Base-by-base conservation (phyloP, 345 rosid genomes). In the Fremontodendron californicum region DNA sequence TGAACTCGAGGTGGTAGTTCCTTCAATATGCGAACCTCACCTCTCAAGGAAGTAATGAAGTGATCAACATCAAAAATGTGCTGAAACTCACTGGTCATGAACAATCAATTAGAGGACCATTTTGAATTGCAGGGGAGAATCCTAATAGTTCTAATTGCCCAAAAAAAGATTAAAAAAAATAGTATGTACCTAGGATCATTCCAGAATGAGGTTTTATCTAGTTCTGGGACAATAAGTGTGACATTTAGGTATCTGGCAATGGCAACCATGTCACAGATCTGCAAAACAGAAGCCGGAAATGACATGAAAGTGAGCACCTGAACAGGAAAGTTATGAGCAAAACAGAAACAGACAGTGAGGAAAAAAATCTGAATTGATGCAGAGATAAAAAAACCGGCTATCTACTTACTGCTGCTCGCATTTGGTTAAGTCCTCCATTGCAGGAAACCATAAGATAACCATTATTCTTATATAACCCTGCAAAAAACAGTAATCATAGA, bases 371-470 rank as follows among this genome's bases (percentile, higher is more conserved):
- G 19, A 21, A 46, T 8, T 62, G 16, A 76, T 15, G 58, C 65
- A 9, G 67, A 27, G 54, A 71, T n/a, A 29, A 76, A 79, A 25
- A 76, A 79, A 73, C 45, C 11, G 43, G 35, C 2, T 43, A 63
- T 65, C 74, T 70, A 88, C 92, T 88, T 79, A 95, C 99, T 5
- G 99, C 99, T 65, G 99, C 94, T 86, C 99, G 86, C 99, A 95
- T 95, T 86, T 95, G 99, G 81, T 95, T 95, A 77, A 95, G 99
- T 71, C 99, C 99, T 85, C 99, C 99, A 85, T 95, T 95, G 84
- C 97, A 93, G 13, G 99, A 95, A 78, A 95, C 92, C 92, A 92
- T 85, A 63, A 95, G 90, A 82, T 95, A 95, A 45, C 99, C 99
- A 80, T 95, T 93, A 71, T 92, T 95, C 83, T 83, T 89, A 60